phyloP scores from a whole-genome alignment of 2,329 filamentous ascomycete genomes.

The Pseudogymnoascus pannorum region DNA sequence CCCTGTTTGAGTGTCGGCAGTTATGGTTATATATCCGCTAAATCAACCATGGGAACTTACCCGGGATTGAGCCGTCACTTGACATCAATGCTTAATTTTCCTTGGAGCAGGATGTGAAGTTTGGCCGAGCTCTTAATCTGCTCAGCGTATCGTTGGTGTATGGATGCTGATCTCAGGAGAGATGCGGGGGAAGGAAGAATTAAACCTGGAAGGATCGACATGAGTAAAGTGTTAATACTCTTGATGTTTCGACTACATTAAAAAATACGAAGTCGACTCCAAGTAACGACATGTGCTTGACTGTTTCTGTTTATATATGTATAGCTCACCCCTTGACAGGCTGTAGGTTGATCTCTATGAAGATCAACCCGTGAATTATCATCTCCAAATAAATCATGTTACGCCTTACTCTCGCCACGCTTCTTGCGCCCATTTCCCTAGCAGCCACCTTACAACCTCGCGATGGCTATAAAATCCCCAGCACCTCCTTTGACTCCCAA shows the following conservation, averaged over 20 bases:
- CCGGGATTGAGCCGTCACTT: not conserved
- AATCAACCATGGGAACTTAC: not conserved
- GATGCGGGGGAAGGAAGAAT: not conserved
- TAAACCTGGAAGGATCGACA: not conserved
- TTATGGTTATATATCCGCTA: not conserved
- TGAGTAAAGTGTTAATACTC: not conserved
- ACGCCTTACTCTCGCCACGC: not conserved
- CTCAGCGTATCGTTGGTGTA: not conserved
- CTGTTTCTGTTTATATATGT: not conserved
- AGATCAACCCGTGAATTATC: not conserved
- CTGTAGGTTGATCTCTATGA: not conserved
- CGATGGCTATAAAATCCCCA: conserved; percentile 27
- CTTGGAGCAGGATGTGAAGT: not conserved
- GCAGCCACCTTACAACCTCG: not conserved
- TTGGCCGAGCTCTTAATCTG: not conserved
- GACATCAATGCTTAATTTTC: not conserved
- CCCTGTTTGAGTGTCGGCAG: not conserved
- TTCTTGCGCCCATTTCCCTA: not conserved
- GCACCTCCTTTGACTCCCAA: conserved; percentile 33
- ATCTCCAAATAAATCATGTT: not conserved
- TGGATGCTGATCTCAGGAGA: not conserved
- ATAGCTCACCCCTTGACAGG: not conserved
- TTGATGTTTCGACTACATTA: not conserved
- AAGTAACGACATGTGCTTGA: not conserved
- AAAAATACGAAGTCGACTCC: not conserved